Percentiles rank a stretch among this genome's conserved stretches.
Evolutionary conservation across 768 basidiomycete genomes (phyloP).

Genomic region (Artomyces pyxidatus): DNA sequence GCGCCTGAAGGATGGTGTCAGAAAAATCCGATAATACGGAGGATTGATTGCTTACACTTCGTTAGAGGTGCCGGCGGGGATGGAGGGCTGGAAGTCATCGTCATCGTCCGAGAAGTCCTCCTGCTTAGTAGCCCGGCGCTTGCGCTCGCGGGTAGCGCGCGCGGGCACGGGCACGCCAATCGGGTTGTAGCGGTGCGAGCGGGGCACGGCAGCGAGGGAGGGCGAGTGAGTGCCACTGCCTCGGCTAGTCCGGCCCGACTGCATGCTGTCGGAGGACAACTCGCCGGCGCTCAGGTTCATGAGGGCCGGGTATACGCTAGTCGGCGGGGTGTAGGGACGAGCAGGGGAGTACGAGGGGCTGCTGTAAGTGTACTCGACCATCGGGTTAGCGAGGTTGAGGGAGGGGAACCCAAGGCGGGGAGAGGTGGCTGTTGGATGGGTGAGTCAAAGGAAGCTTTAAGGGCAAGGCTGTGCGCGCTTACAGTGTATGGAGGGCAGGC

Average conservation of each 20-base stretch:
- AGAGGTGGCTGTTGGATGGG: constrained; percentile 29
- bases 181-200: constrained; percentile 77
- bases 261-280: constrained; percentile 62
- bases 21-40: neutral
- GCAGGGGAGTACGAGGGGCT: constrained; percentile 46
- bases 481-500: constrained; percentile 55
- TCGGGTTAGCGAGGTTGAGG: constrained; percentile 46
- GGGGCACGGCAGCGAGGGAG: constrained; percentile 52
- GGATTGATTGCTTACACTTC: constrained; percentile 36
- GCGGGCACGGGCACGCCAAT: constrained; percentile 40
- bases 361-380: constrained; percentile 56
- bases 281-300: constrained; percentile 66
- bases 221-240: constrained; percentile 57
- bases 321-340: constrained; percentile 64
- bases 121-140: constrained; percentile 36
- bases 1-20: constrained; percentile 35
- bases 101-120: constrained; percentile 66
- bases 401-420: constrained; percentile 59
- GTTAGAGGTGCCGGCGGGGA: constrained; percentile 34
- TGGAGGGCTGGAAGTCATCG: constrained; percentile 61
- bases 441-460: constrained; percentile 4
- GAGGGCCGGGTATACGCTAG: constrained; percentile 63
- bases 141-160: constrained; percentile 38
- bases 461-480: constrained; percentile 26
- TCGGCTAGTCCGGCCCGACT: constrained; percentile 57